These are phyloP conservation scores for Leishmania turanica DNA, from an alignment of 208 protist species.

Conservation along the genomic window DNA sequence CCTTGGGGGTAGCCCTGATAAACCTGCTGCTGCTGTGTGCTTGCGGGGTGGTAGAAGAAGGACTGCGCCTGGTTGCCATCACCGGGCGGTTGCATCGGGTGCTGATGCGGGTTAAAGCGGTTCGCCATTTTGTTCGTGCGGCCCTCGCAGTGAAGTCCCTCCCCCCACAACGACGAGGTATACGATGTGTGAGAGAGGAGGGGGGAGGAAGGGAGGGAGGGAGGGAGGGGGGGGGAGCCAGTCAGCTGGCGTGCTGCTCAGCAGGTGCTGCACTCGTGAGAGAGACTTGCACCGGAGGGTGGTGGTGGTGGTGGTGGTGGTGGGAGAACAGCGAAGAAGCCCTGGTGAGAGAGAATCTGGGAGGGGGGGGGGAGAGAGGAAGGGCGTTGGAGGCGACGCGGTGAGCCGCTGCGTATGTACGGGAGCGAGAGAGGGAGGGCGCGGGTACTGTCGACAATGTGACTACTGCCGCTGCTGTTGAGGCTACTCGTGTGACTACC, in stretches of 20 bases:
- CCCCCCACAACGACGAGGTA: background rate
- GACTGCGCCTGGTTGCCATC: conserved; percentile 22
- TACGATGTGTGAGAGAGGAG: background rate
- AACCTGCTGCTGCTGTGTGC: conserved; percentile 39
- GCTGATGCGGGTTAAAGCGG: conserved; percentile 16
- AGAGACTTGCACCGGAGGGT: background rate
- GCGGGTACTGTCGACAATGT: background rate
- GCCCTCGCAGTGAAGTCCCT: background rate
- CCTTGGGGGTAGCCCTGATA: conserved; percentile 16
- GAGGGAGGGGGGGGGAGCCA: background rate
- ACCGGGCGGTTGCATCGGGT: conserved; percentile 19
- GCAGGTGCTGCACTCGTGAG: background rate
- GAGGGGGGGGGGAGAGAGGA: background rate
- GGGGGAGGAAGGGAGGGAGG: no score
- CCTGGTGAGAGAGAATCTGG: background rate
- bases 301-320: no score
- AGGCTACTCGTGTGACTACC: background rate
- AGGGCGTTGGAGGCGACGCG: background rate
- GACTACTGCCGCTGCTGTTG: background rate
- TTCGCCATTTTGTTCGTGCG: conserved; percentile 7
- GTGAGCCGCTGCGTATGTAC: background rate
- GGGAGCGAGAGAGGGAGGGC: background rate
- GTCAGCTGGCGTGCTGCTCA: background rate
- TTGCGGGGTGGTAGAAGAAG: conserved; percentile 29
- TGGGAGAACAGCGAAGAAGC: background rate